These are phyloP conservation scores for Syzygium aqueum DNA, from an alignment of 345 rosid species.

Conservation along the genomic window DNA sequence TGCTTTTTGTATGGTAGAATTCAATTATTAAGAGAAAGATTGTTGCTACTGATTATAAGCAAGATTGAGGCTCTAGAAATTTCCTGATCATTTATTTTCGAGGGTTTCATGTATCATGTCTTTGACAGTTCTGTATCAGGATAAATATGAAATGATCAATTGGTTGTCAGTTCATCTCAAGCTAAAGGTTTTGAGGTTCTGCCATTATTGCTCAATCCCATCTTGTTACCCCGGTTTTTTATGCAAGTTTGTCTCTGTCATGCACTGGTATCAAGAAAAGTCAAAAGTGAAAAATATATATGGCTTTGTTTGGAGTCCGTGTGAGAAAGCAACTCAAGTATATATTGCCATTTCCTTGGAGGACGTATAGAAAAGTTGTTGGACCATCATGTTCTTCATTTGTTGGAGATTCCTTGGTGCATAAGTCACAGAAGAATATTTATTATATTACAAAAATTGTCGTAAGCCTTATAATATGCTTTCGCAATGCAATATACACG, in stretches of 20 bases:
- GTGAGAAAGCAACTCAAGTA: background rate
- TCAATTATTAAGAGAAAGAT: background rate
- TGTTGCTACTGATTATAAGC: background rate
- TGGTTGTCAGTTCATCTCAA: background rate
- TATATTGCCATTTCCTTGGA: background rate
- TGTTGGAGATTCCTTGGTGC: background rate
- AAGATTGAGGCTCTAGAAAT: background rate
- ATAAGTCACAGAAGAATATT: background rate
- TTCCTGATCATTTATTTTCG: background rate
- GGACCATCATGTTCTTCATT: background rate
- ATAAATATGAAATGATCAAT: background rate
- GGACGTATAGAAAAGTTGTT: background rate
- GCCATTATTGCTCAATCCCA: background rate
- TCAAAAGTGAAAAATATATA: background rate
- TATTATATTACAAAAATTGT: background rate
- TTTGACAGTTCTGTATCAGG: background rate
- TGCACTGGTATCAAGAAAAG: background rate
- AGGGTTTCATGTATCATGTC: background rate
- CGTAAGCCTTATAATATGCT: background rate
- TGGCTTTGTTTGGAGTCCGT: background rate
- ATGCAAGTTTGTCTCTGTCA: background rate
- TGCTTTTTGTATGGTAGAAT: background rate
- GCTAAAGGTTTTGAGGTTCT: background rate
- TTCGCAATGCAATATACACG: background rate
- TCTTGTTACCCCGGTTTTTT: background rate